Base-by-base conservation (phyloP, 305 asterid species). In the Fraxinus baroniana region DNA sequence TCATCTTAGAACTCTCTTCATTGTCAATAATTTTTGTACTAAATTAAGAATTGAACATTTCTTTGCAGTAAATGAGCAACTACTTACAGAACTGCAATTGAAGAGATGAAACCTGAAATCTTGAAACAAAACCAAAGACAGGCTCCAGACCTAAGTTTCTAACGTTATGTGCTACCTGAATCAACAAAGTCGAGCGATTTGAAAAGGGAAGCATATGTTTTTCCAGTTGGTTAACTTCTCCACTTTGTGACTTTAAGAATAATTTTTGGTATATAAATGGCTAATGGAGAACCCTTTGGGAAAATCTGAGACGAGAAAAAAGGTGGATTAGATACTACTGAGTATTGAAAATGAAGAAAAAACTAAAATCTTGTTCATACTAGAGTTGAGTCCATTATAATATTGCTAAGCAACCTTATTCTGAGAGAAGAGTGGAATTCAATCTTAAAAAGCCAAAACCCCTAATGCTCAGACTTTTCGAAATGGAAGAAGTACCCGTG, bases 391-490 rank as follows among this genome's bases (percentile, higher is more conserved):
- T 52, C 5, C 64, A 52, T 1, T 52, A 2, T 52, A 55, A 55
- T 55, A 55, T 0, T 55, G 57, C n/a, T 10, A 12, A 12, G 10
- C 18, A 46, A 1, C 57, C 57, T 3, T 46, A 13, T 3, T 12
- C 57, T 46, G 18, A 46, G n/a, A 46, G 2, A 30, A 22, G 5
- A n/a, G 71, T n/a, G 44, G 9, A 68, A 13, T 0, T 37, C 22
- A 36, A 64, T 80, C 92, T 88, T 89, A 93, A 95, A 80, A 93
- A 93, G 74, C 95, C 94, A 84, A 92, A 92, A 60, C 94, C 95
- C 39, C 39, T 36, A 1, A 36, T 36, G 8, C 39, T 36, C 39
- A 1, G 7, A 36, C 39, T 36, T 1, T 36, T 36, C 8, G 8
- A 36, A 36, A 36, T 36, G 2, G 39, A 36, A 1, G 8, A 36